phyloP scores from a whole-genome alignment of 2,329 filamentous ascomycete genomes.

The Sporothrix phasma region DNA sequence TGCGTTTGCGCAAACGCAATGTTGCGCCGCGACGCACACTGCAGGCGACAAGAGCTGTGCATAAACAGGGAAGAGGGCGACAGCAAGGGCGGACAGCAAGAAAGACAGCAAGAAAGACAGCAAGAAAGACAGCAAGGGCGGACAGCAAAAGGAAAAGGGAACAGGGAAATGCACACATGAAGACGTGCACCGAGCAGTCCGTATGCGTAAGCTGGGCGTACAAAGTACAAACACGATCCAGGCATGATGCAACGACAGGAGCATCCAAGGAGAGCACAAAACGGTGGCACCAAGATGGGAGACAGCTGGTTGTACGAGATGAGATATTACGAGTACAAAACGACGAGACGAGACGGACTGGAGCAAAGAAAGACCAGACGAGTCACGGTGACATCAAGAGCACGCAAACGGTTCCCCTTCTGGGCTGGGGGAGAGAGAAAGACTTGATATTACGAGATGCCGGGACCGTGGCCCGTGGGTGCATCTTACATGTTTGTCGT shows the following conservation, averaged over 20 bases:
- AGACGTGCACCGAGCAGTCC: background rate
- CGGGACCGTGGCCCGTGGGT: no score
- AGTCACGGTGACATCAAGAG: constrained; percentile 5
- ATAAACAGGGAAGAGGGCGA: background rate
- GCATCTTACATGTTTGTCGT: no score
- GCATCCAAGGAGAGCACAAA: background rate
- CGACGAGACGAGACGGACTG: background rate
- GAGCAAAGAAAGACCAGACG: no score
- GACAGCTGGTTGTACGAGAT: background rate
- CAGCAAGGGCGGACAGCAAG: no score
- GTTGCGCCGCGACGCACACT: background rate
- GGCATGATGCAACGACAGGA: background rate
- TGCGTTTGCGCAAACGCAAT: background rate
- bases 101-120: no score
- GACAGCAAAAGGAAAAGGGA: background rate
- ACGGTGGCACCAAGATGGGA: background rate
- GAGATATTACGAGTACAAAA: background rate
- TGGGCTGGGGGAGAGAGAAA: background rate
- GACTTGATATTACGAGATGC: background rate
- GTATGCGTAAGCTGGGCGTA: background rate
- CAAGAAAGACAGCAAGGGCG: no score
- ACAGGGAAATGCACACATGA: no score
- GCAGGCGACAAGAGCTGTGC: background rate
- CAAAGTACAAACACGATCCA: no score
- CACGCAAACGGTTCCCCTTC: background rate